Base-by-base conservation (phyloP, 2,329 filamentous ascomycete species). In the Parafenestella ontariensis region DNA sequence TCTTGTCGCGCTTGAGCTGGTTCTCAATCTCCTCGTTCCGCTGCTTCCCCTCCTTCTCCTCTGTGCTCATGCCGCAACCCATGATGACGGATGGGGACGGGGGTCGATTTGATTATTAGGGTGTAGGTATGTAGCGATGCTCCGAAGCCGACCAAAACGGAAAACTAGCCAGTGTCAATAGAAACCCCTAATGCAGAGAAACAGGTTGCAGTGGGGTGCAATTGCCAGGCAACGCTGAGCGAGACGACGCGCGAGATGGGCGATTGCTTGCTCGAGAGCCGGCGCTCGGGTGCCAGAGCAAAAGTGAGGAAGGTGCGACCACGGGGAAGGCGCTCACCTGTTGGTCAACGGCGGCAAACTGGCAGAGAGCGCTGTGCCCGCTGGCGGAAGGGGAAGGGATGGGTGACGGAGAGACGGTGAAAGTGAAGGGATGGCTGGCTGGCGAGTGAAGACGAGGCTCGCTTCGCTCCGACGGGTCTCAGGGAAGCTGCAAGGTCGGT, bases 41-140 rank as follows among this genome's bases (percentile, higher is more conserved):
- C 84, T 92, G 91, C 91, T 97, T 98, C 82, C 95, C 94, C 92
- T 98, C 95, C 89, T 97, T 97, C 83, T 98, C 95, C 84, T 98
- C 95, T 76, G 95, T 96, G 79, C 94, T 98, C 92, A 97, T 96
- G 82, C 94, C 94, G 80, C 95, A 99, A 88, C 95, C 95, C 95
- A 99, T 99, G 73, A 84, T 92, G 89, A 77, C 65, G 59, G 61
- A 29, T 58, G 55, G 34, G 39, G 52, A 49, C 34, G 52, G 56
- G 37, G 49, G 52, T 33, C 39, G 36, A 41, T 36, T 34, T 46
- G 51, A 55, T 56, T 65, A 74, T 71, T 73, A 73, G 53, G 68
- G 62, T 61, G 52, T 53, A 52, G 46, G 58, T 63, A 52, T 45
- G 61, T 61, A 61, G 61, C 45, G 54, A 65, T 65, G 61, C 64